Evolutionary conservation across 116 monocot genomes (phyloP), one percentile per base, ranked within the genome.

Genomic region (Cymodocea nodosa): DNA sequence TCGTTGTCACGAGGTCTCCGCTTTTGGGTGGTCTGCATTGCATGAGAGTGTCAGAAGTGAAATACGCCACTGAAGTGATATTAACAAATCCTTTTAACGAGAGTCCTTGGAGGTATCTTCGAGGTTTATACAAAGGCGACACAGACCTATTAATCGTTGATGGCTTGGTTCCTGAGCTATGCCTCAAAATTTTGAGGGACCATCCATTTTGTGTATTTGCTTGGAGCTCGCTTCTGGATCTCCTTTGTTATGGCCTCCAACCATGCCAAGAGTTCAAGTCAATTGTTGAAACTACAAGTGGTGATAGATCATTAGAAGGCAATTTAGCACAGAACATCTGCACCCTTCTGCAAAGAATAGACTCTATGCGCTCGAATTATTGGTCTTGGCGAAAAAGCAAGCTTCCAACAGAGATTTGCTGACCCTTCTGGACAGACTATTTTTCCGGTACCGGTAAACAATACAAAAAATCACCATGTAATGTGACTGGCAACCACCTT

Each of bases 81-180:
- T 68, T 85, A 60, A 40, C 52, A 51, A 70, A 87, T 67, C 95
- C 95, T 30, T 71, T 70, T 64, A 97, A 97, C 20, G 95, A 90
- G 78, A 97, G 95, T 74, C 88, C 95, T 1, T 97, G 95, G 95
- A 85, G 87, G 69, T 97, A 97, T 68, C 83, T 97, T 20, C 68
- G 84, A 36, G 95, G 95, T 39, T 53, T 90, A 66, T 90, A 80
- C 74, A 90, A 87, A 80, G 78, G 65, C 17, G 71, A 85, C 1
- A 67, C 71, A n/a, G 65, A 80, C 52, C 71, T 76, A 69, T 67
- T 97, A 63, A 52, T 75, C 61, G 66, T 49, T 37, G 78, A 90
- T 24, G 56, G 56, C 35, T 77, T 66, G 54, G 59, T 90, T 34
- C 67, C 79, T 18, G 83, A 80, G 34, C 36, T 80, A 35, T 97